Base-by-base conservation (phyloP, 495 filamentous ascomycete genomes). In the Aspergillus conjunctus region DNA sequence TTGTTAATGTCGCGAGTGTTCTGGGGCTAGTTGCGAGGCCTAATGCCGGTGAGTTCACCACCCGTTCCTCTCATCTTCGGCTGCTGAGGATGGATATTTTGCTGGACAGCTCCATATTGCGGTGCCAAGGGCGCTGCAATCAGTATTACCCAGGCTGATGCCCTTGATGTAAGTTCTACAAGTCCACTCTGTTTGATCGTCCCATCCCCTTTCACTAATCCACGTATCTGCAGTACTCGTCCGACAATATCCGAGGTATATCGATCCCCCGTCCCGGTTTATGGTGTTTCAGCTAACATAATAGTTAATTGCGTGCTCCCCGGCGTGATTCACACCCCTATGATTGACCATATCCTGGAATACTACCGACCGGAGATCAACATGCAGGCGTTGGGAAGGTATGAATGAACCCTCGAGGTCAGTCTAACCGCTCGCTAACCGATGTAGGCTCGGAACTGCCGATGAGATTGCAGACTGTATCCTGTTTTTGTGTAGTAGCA, bases 401-500 rank as follows among this genome's bases (percentile, higher is more conserved):
- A 37, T n/a, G n/a, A 14, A 1, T 37, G 1, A 37, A 8, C 34
- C 34, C 14, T 37, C 14, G 8, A 3, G 9, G 9, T 9, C 34
- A 3, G 8, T 37, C 3, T 3, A 37, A n/a, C n/a, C n/a, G 8
- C 34, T 2, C 20, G 10, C 50, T 33, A 30, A 52, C 31, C 8
- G 4, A 30, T 3, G 20, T 20, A 37, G 51, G n/a, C 12, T 37
- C 0, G 51, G 51, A 39, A 39, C 30, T 15, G 31, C 31, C 14
- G 51, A 53, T n/a, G 31, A 53, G 14, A 37, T 53, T 7, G 51
- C 51, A 15, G 51, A 53, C 18, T 37, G 31, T 37, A 15, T 18
- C 2, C n/a, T 53, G 31, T 53, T 53, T 37, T n/a, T 53, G 0
- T 53, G 51, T 20, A 53, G 51, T 21, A 53, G 51, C 26, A 53